These are phyloP conservation scores for Podosphaera fusca DNA, from an alignment of 2,329 filamentous ascomycete genomes.

Conservation along the genomic window DNA sequence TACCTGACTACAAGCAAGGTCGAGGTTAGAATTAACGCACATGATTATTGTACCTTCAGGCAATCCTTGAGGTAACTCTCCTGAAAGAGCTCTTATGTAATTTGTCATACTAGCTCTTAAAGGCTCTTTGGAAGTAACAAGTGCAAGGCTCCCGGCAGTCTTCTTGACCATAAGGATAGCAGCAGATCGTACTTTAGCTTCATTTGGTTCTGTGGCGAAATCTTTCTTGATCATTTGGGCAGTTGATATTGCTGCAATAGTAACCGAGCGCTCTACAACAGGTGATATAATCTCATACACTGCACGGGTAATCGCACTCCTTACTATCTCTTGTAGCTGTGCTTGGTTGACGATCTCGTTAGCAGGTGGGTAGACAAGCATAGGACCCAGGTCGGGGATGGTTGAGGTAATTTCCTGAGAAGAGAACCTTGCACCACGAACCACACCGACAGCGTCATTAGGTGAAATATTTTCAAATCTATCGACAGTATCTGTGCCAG, in stretches of 20 bases:
- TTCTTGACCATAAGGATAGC: slow-evolving; percentile 90
- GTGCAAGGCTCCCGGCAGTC: slow-evolving; percentile 74
- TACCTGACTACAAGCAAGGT: slow-evolving; percentile 78
- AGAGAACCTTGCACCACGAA: slow-evolving; percentile 49
- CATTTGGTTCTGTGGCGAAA: slow-evolving; percentile 79
- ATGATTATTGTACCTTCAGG: slow-evolving; percentile 91
- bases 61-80: slow-evolving; percentile 51
- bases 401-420: slow-evolving; percentile 55
- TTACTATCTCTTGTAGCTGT: slow-evolving; percentile 54
- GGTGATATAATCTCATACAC: slow-evolving; percentile 93
- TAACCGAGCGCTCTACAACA: slow-evolving; percentile 90
- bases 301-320: slow-evolving; percentile 66
- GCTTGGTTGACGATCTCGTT: slow-evolving; percentile 54
- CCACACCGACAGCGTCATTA: slow-evolving; percentile 45
- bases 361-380: slow-evolving; percentile 59
- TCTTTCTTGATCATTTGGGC: slow-evolving; percentile 91
- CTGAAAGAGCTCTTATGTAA: slow-evolving; percentile 57
- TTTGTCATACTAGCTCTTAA: slow-evolving; percentile 92
- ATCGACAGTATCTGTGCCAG: slow-evolving; percentile 45
- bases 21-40: slow-evolving; percentile 96
- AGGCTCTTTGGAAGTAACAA: slow-evolving; percentile 97
- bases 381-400: slow-evolving; percentile 61
- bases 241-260: slow-evolving; percentile 91
- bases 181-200: slow-evolving; percentile 63
- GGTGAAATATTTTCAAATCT: slow-evolving; percentile 65